These are phyloP conservation scores for Hygrophorus russula DNA, from an alignment of 768 basidiomycete genomes.

Conservation along the genomic window DNA sequence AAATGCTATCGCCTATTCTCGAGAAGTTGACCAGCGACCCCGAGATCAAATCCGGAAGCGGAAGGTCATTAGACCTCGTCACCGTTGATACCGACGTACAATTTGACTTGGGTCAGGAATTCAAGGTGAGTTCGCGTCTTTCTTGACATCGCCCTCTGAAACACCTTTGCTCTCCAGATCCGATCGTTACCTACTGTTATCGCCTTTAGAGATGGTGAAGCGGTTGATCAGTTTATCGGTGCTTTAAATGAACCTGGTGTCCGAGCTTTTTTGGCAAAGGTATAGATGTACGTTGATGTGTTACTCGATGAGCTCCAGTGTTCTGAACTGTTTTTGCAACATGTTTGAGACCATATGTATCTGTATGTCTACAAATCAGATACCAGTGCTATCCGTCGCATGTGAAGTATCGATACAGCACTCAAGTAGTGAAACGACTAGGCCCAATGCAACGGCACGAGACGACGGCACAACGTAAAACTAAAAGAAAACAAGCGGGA, in stretches of 20 bases:
- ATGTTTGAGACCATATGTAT: neutral
- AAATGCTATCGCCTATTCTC: conserved; percentile 57
- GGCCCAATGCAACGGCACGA: conserved; percentile 6
- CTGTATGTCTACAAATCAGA: neutral
- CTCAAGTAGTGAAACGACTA: conserved; percentile 5
- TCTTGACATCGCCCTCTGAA: conserved; percentile 1
- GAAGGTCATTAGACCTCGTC: conserved; percentile 55
- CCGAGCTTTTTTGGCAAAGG: conserved; percentile 30
- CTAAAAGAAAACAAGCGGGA: neutral
- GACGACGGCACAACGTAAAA: neutral
- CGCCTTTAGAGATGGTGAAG: conserved; percentile 58
- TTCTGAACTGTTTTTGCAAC: neutral
- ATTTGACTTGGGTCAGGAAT: conserved; percentile 34
- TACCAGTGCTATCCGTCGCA: conserved; percentile 1
- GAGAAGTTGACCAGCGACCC: conserved; percentile 42
- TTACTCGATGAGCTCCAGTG: conserved; percentile 1
- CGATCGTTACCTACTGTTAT: conserved; percentile 71
- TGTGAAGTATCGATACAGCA: neutral
- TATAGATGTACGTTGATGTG: conserved; percentile 16
- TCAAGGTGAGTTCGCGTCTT: conserved; percentile 27
- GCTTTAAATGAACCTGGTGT: conserved; percentile 36
- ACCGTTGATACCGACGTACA: conserved; percentile 55
- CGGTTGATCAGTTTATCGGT: conserved; percentile 52
- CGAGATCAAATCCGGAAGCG: conserved; percentile 34
- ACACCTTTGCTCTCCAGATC: conserved; percentile 32